Base-by-base conservation (phyloP, 768 basidiomycete species). In the Lyophyllum semitale region DNA sequence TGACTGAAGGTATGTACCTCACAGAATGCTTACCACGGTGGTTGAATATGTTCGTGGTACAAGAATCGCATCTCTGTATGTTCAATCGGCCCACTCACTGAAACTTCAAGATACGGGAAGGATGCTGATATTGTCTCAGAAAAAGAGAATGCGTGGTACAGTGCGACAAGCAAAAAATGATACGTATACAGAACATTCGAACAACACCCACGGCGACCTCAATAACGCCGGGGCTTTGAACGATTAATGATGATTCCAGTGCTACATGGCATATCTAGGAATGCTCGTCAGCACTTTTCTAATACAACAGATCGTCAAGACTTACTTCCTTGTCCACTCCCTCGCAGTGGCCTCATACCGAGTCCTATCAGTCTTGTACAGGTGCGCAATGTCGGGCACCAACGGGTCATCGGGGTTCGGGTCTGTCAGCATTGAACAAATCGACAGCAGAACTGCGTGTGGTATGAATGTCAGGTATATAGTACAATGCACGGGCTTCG, bases 311-410 rank as follows among this genome's bases (percentile, higher is more conserved):
- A 22, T 42, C 25, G 38, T 30, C 35, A 33, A 8, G 18, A 77
- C 91, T 64, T 68, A 98, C 95, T 98, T 98, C 85, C 96, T 89
- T 73, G 96, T 96, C 96, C 96, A 99, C 81, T 99, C 97, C 77
- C 95, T 83, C 25, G 97, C 97, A 30, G 94, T 98, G 57, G 95
- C 91, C 76, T 98, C 97, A 70, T 99, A 99, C 66, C 95, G 87
- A 60, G 91, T 77, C 64, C 96, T 87, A 77, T 99, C 97, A 33
- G 95, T 98, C 93, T 98, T 99, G 87, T 99, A 99, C 63, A 98
- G 75, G 74, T 96, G 93, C 53, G 97, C 97, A 61, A 98, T 98
- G 68, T 99, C 97, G 51, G 97, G 97, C 46, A 98, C 96, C 73
- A 98, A 80, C 3, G 97, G 97, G 69, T 99, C 97, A 73, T 99